Evolutionary conservation across 805 yeast genomes (phyloP), one percentile per base, ranked within the genome.

Genomic region (Candida broadrunensis): DNA sequence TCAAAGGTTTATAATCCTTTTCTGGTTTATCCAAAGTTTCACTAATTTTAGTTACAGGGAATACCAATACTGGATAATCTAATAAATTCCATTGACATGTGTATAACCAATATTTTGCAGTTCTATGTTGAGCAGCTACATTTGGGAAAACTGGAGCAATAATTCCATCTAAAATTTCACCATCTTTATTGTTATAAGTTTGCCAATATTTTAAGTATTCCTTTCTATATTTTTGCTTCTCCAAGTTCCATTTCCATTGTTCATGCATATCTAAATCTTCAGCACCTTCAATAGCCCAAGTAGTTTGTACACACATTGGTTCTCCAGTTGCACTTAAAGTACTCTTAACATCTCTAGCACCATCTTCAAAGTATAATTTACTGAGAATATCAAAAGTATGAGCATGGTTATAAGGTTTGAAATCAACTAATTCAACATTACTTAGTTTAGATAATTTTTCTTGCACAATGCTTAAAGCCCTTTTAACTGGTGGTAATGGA

Each of bases 91-190:
- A 53, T 30, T 46, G 47, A 29, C 47, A 36, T 11, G 52, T 50
- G 37, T 51, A 53, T 9, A 51, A 52, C 58, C 58, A 53, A 32
- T 53, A 53, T 19, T 45, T 48, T 7, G 50, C 52, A 12, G 51
- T 48, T 27, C 45, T 38, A 33, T 51, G 56, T 29, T 44, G 47
- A 14, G 48, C 37, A 5, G 56, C 47, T 11, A 47, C 47, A 11
- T 50, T 51, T 11, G 49, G 46, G 29, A 37, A 46, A 4, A 50
- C 54, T 5, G 54, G 54, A 13, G 54, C 52, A 36, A 50, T 39
- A 8, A 49, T 47, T 2, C 45, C 48, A 33, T 48, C 50, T n/a
- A 42, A 43, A 16, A 21, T 31, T 27, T 39, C 45, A 19, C 41
- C 38, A 3, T 32, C 33, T 14, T 31, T 34, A 15, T 36, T 42